Conservation (phyloP, 108 stramenopile genomes). For the Skeletonema grethae region DNA sequence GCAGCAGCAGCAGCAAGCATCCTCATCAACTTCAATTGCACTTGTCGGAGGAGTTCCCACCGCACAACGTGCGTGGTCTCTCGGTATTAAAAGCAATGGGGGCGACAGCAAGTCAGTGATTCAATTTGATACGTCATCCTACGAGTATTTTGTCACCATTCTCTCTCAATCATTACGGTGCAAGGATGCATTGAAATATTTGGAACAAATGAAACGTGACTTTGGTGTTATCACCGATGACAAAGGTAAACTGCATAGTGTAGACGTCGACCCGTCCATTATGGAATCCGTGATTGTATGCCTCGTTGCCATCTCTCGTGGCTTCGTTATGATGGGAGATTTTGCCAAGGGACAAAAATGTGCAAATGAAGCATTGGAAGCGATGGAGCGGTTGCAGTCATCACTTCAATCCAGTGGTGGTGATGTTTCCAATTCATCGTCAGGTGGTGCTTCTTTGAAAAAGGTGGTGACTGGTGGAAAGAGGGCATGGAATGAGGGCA, state of each 20-base stretch:
- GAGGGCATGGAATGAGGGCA: constrained; percentile 51
- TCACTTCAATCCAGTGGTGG: constrained; percentile 1
- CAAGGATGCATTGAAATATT: constrained; percentile 50
- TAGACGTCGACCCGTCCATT: constrained; percentile 44
- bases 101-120: not conserved
- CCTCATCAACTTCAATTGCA: not conserved
- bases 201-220: constrained; percentile 54
- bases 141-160: constrained; percentile 75
- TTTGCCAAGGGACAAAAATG: constrained; percentile 28
- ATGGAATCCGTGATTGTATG: constrained; percentile 63
- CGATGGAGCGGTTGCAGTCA: constrained; percentile 9
- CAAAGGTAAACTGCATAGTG: not conserved
- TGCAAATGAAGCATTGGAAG: constrained; percentile 28
- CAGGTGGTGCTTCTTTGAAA: not conserved
- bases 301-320: constrained; percentile 63
- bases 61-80: constrained; percentile 70
- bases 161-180: constrained; percentile 73
- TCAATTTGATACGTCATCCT: constrained; percentile 75
- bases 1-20: not conserved
- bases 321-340: constrained; percentile 63
- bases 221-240: constrained; percentile 27
- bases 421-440: constrained; percentile 25
- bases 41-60: constrained; percentile 78
- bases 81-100: constrained; percentile 15
- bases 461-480: constrained; percentile 40